These are phyloP conservation scores for Lactarius vividus DNA, from an alignment of 768 basidiomycete species.

Conservation along the genomic window DNA sequence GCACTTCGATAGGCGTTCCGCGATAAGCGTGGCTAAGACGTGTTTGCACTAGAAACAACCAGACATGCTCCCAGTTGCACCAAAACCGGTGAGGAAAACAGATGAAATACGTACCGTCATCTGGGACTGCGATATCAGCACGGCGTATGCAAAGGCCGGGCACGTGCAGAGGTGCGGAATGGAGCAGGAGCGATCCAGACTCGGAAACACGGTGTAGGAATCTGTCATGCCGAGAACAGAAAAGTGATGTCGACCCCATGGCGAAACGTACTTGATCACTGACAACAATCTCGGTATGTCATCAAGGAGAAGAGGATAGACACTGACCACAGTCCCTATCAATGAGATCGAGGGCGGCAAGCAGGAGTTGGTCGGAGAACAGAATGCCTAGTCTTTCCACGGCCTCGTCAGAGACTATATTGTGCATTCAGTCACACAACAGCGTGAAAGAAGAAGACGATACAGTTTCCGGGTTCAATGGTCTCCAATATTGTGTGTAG, in stretches of 20 bases:
- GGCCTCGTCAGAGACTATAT: conserved; percentile 48
- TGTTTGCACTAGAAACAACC: conserved; percentile 69
- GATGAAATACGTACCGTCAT: conserved; percentile 49
- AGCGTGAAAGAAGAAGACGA: conserved; percentile 8
- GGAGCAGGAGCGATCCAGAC: conserved; percentile 43
- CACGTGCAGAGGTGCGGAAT: conserved; percentile 62
- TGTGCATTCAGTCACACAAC: neutral
- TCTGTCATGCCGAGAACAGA: conserved; percentile 66
- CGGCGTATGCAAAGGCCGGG: conserved; percentile 66
- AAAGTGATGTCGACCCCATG: conserved; percentile 59
- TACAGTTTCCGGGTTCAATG: conserved; percentile 36
- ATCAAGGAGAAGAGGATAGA: neutral
- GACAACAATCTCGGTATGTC: neutral
- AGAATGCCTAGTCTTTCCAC: conserved; percentile 55
- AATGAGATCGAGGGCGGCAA: conserved; percentile 75
- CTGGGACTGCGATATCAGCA: conserved; percentile 57
- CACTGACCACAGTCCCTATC: conserved; percentile 63
- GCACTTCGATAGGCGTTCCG: conserved; percentile 50
- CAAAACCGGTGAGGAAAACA: neutral
- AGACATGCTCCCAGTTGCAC: neutral
- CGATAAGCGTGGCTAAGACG: conserved; percentile 63
- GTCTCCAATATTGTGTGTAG: conserved; percentile 31
- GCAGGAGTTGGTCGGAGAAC: conserved; percentile 60
- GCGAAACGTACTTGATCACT: conserved; percentile 62
- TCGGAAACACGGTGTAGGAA: conserved; percentile 55